Conservation (phyloP, 106 monocot species). For the Chionographis japonica region DNA sequence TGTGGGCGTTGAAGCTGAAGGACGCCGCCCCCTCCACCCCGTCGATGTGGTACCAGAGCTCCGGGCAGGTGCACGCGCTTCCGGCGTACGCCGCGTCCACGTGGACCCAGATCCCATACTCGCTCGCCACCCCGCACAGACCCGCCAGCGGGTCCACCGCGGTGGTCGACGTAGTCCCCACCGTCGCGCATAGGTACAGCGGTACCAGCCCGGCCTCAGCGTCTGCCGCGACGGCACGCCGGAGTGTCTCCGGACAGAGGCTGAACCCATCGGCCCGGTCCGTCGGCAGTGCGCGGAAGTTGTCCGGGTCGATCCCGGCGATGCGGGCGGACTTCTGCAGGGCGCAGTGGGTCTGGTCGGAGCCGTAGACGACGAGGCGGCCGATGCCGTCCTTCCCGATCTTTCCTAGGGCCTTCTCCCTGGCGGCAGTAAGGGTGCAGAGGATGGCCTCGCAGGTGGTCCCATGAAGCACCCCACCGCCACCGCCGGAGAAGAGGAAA, state of each 20-base stretch:
- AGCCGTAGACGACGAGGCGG: conserved; percentile 16
- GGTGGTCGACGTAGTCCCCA: conserved; percentile 33
- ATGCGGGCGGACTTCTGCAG: conserved; percentile 12
- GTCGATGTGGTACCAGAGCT: conserved; percentile 27
- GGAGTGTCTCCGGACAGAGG: conserved; percentile 2
- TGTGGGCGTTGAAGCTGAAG: conserved; percentile 34
- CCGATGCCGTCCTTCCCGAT: background rate
- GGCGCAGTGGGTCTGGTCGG: conserved; percentile 21
- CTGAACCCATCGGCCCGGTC: background rate
- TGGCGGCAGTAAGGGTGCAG: background rate
- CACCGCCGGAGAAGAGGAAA: background rate
- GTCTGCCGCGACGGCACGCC: background rate
- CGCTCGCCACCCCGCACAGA: conserved; percentile 4
- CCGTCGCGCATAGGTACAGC: conserved; percentile 15
- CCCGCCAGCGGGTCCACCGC: conserved; percentile 22
- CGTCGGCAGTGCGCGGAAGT: conserved; percentile 8
- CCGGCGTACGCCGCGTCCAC: conserved; percentile 31
- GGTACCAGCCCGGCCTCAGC: conserved; percentile 8
- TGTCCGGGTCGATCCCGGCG: conserved; percentile 7
- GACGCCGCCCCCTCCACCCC: conserved; percentile 21
- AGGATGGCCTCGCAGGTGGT: conserved; percentile 1
- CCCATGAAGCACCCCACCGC: background rate
- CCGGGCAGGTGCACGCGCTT: conserved; percentile 24
- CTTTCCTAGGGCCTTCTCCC: background rate
- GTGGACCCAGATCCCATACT: conserved; percentile 23